Conservation (phyloP, 345 rosid genomes). For the Pistacia integerrima region DNA sequence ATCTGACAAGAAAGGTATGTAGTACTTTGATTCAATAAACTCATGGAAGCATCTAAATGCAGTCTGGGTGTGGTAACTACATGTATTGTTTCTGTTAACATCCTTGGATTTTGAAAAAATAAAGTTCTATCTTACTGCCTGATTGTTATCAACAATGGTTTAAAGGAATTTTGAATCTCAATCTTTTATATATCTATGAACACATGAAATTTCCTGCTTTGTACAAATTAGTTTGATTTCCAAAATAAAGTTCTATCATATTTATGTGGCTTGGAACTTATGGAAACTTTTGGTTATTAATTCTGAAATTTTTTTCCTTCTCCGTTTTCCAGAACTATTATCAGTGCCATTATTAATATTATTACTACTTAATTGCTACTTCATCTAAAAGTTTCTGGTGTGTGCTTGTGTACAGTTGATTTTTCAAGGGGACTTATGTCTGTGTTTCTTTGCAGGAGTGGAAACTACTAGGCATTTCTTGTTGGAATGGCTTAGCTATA, state of each 20-base stretch:
- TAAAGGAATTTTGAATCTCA: not conserved
- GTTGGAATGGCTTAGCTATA: constrained; percentile 93
- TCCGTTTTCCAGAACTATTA: not conserved
- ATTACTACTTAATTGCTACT: not conserved
- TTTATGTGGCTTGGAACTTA: not conserved
- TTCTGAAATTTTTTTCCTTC: not conserved
- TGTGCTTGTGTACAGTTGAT: not conserved
- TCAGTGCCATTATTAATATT: not conserved
- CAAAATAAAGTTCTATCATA: not conserved
- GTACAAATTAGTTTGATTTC: not conserved
- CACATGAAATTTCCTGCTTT: not conserved
- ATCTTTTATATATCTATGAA: not conserved
- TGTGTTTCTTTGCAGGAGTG: constrained; percentile 50
- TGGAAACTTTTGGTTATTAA: not conserved
- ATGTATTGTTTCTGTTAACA: not conserved
- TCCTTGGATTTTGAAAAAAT: not conserved
- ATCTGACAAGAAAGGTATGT: constrained; percentile 80
- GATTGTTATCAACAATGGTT: not conserved
- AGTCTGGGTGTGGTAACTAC: not conserved
- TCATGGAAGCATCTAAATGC: not conserved
- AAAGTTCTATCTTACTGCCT: not conserved
- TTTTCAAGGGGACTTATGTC: not conserved
- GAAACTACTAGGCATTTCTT: constrained; percentile 92
- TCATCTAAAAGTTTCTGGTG: not conserved
- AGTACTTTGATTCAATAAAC: not conserved